These are phyloP conservation scores for Salvia hispanica DNA, from an alignment of 257 asterid genomes.

Conservation along the genomic window DNA sequence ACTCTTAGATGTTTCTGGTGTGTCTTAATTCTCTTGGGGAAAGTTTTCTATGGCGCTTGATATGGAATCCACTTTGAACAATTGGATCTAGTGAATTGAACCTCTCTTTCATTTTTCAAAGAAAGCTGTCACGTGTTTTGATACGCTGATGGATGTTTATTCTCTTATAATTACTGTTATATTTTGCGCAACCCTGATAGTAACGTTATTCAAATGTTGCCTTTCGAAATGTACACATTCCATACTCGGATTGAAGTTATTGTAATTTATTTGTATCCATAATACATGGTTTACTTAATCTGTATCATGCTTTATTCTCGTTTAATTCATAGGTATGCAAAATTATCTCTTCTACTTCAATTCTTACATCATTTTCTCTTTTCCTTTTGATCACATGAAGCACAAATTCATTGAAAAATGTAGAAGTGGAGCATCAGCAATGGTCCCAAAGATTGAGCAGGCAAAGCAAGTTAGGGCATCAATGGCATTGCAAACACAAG, in stretches of 20 bases:
- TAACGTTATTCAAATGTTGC: slow-evolving; percentile 8
- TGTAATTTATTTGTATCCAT: slow-evolving; percentile 4
- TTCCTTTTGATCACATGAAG: slow-evolving; percentile 43
- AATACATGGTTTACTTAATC: neutral
- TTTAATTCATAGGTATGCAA: neutral
- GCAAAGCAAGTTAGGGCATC: slow-evolving; percentile 74
- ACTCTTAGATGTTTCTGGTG: slow-evolving; percentile 18
- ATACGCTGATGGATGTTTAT: slow-evolving; percentile 15
- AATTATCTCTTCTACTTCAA: slow-evolving; percentile 25
- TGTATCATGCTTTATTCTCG: neutral
- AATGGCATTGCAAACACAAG: slow-evolving; percentile 63
- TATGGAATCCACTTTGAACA: slow-evolving; percentile 21
- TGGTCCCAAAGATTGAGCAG: slow-evolving; percentile 92
- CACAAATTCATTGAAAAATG: slow-evolving; percentile 98
- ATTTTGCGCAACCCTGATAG: neutral
- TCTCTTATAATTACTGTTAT: neutral
- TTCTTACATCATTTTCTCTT: slow-evolving; percentile 33
- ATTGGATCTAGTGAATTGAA: slow-evolving; percentile 14
- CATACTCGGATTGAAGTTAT: slow-evolving; percentile 7
- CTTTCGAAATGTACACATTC: neutral
- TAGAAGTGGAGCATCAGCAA: slow-evolving; percentile 77
- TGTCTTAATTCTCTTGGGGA: slow-evolving; percentile 16
- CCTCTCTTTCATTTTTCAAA: slow-evolving; percentile 12
- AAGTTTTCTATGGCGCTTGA: neutral
- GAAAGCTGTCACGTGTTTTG: slow-evolving; percentile 7